Evolutionary conservation across 352 stramenopile species (phyloP).

Genomic region (Blastocystis sp.): DNA sequence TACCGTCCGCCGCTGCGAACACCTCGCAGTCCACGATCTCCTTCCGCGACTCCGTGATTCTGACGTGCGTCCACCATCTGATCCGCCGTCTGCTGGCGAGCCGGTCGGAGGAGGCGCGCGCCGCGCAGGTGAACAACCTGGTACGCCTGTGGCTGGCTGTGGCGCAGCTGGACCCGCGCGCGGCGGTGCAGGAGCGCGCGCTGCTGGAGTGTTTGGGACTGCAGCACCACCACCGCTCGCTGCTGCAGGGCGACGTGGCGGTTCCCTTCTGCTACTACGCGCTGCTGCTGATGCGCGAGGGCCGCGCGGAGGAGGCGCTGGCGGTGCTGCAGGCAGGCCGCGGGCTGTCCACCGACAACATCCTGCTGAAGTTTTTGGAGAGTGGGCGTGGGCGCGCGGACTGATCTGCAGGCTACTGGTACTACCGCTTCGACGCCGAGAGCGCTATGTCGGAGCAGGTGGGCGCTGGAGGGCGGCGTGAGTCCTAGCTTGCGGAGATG

Average conservation of each 20-base stretch:
- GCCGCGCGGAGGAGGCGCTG: neutral
- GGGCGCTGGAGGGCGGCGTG: neutral
- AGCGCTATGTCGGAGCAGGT: neutral
- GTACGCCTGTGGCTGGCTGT: neutral
- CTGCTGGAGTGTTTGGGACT: neutral
- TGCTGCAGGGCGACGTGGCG: neutral
- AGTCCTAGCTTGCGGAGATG: slow-evolving; percentile 1
- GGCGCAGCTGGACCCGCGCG: neutral
- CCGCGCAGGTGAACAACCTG: neutral
- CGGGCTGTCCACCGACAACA: neutral
- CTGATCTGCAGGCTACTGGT: neutral
- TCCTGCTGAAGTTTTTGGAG: neutral
- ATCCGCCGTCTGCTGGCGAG: neutral
- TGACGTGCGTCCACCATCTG: neutral
- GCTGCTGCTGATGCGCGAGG: neutral
- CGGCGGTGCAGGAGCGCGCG: neutral
- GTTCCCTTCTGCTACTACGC: slow-evolving; percentile 2
- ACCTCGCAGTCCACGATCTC: neutral
- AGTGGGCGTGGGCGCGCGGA: neutral
- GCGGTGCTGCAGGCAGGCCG: neutral
- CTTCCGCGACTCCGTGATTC: neutral
- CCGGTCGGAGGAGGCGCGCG: neutral
- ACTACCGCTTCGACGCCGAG: neutral
- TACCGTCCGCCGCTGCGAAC: neutral
- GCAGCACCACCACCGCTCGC: neutral